These are phyloP conservation scores for Prunus salicina DNA, from an alignment of 306 rosid species.

Conservation along the genomic window DNA sequence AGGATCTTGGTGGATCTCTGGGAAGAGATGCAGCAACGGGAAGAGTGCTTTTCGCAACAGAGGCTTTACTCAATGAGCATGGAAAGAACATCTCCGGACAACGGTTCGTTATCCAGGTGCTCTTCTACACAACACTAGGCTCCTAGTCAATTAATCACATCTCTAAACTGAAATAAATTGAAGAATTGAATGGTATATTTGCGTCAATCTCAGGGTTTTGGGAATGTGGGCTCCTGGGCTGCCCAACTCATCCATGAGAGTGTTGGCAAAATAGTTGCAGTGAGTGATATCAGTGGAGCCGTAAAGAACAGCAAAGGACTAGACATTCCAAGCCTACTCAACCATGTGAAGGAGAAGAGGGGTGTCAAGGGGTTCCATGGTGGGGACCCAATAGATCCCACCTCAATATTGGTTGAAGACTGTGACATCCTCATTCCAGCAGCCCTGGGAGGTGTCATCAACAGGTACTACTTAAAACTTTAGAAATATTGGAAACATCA, in stretches of 20 bases:
- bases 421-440: constrained; percentile 89
- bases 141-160: not conserved
- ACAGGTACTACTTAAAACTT: constrained; percentile 23
- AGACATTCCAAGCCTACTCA: constrained; percentile 68
- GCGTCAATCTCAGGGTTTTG: constrained; percentile 62
- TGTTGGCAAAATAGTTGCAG: constrained; percentile 86
- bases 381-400: constrained; percentile 56
- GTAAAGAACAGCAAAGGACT: constrained; percentile 69
- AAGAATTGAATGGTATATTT: not conserved
- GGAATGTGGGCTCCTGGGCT: constrained; percentile 96
- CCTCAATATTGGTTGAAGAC: constrained; percentile 65
- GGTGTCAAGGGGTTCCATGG: constrained; percentile 80
- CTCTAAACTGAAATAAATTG: too few relatives aligned
- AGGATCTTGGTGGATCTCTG: constrained; percentile 93
- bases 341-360: constrained; percentile 44
- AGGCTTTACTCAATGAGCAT: constrained; percentile 78
- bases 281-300: constrained; percentile 86
- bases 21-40: constrained; percentile 98
- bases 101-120: constrained; percentile 81
- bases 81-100: constrained; percentile 82
- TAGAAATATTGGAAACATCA: not conserved
- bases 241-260: constrained; percentile 69
- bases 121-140: not conserved
- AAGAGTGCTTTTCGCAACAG: constrained; percentile 78
- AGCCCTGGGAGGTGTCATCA: constrained; percentile 98